A percentile compares a stretch with the other conserved stretches of the same genome.
Conservation (phyloP, 176 grass and related monocot species). For the bread wheat (Triticum aestivum) region DNA sequence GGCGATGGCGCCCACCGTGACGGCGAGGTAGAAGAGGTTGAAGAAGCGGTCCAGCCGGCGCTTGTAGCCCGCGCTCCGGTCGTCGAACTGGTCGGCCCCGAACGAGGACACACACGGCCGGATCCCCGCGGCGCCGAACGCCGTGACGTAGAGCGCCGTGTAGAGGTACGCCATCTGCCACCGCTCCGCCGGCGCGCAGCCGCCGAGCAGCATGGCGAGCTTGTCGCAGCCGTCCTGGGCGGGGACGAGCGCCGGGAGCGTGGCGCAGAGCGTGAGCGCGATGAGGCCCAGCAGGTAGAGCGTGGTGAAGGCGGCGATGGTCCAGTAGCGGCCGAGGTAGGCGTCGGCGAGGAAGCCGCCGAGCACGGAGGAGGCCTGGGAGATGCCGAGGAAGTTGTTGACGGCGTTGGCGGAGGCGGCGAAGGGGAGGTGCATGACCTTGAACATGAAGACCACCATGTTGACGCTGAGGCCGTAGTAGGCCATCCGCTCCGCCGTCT, state of each 20-base stretch:
- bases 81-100: slow-evolving; percentile 93
- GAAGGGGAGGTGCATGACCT: slow-evolving; percentile 88
- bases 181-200: slow-evolving; percentile 38
- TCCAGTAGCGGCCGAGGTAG: slow-evolving; percentile 96
- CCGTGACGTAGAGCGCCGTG: slow-evolving; percentile 66
- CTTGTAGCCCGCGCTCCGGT: slow-evolving; percentile 55
- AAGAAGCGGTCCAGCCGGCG: slow-evolving; percentile 74
- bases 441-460: slow-evolving; percentile 95
- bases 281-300: slow-evolving; percentile 80
- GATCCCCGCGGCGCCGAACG: slow-evolving; percentile 78
- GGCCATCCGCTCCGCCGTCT: slow-evolving; percentile 95
- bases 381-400: slow-evolving; percentile 94
- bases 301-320: slow-evolving; percentile 80
- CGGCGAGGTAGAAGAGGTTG: slow-evolving; percentile 91
- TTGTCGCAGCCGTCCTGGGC: slow-evolving; percentile 54
- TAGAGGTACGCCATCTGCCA: slow-evolving; percentile 93
- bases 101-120: slow-evolving; percentile 88
- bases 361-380: slow-evolving; percentile 82
- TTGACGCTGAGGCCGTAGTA: slow-evolving; percentile 91
- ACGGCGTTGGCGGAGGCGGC: slow-evolving; percentile 64
- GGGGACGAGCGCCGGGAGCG: slow-evolving; percentile 51
- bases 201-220: slow-evolving; percentile 65
- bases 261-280: slow-evolving; percentile 73
- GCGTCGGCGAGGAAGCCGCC: slow-evolving; percentile 96
- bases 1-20: slow-evolving; percentile 73